Percentiles rank a stretch among this genome's conserved stretches.
phyloP scores from a whole-genome alignment of 192 early-diverging fungal species.

The Coemansia sp. region DNA sequence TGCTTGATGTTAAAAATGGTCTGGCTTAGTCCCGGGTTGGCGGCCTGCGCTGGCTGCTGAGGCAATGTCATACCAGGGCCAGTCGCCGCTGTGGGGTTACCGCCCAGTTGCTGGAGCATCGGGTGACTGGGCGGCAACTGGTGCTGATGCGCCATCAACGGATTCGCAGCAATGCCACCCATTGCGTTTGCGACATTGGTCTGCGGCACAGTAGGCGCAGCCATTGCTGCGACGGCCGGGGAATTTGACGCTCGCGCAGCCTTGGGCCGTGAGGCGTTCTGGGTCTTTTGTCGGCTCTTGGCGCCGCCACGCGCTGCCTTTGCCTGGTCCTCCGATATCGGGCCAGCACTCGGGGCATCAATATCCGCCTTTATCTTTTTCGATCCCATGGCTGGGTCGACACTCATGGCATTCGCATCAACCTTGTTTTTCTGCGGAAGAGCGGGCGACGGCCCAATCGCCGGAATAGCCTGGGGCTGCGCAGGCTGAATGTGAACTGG shows the following conservation, averaged over 20 bases:
- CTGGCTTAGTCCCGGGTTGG: neutral
- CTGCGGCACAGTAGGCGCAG: slow-evolving; percentile 5
- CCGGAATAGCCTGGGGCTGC: slow-evolving; percentile 4
- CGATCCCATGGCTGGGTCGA: neutral
- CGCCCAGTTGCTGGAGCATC: neutral
- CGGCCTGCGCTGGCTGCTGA: slow-evolving; percentile 1
- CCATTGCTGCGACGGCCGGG: slow-evolving; percentile 26
- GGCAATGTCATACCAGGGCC: neutral
- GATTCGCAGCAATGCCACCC: neutral
- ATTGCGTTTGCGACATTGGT: neutral
- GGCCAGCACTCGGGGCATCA: neutral
- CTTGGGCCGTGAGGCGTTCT: slow-evolving; percentile 10
- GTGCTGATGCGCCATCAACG: neutral
- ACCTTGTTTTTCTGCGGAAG: slow-evolving; percentile 42
- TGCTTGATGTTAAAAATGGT: neutral
- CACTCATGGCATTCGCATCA: neutral
- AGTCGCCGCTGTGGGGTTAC: neutral
- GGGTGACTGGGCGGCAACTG: neutral
- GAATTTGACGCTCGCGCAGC: slow-evolving; percentile 28
- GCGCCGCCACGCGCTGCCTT: slow-evolving; percentile 21
- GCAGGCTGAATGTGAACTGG: slow-evolving; percentile 37
- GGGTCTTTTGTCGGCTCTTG: slow-evolving; percentile 27
- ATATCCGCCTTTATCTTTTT: slow-evolving; percentile 29
- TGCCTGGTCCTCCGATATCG: slow-evolving; percentile 13
- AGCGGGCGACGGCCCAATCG: slow-evolving; percentile 4